phyloP scores from a whole-genome alignment of 2,329 filamentous ascomycete species.

The Fusarium tjaetaba region DNA sequence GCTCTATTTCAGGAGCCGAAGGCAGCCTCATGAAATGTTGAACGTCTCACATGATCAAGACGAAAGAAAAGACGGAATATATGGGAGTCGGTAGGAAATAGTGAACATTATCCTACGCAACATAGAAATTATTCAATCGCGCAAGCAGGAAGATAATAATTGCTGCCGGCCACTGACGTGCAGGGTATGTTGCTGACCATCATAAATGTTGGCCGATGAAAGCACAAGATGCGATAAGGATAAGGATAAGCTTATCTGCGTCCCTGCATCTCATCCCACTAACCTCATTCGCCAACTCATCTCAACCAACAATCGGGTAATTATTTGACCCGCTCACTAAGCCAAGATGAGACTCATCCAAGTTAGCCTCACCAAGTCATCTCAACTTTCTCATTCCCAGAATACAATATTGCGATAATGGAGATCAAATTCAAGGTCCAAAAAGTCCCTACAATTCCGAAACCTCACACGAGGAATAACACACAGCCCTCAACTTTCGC shows the following conservation, averaged over 20 bases:
- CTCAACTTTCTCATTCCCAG: not conserved
- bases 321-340: not conserved
- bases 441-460: not conserved
- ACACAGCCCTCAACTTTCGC: not conserved
- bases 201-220: not conserved
- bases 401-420: not conserved
- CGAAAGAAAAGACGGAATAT: too few species aligned
- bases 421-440: conserved; percentile 1
- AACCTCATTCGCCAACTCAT: not conserved
- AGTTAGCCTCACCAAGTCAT: not conserved
- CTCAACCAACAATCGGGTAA: not conserved
- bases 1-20: too few species aligned
- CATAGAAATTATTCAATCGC: not conserved
- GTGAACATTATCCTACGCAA: too few species aligned
- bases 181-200: not conserved
- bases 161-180: too few species aligned
- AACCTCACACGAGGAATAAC: not conserved
- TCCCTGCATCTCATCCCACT: not conserved
- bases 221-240: not conserved
- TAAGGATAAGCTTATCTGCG: not conserved
- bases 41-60: too few species aligned
- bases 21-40: too few species aligned
- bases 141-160: too few species aligned
- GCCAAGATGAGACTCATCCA: not conserved
- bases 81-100: too few species aligned